These are phyloP conservation scores for Boletus coccyginus DNA, from an alignment of 768 basidiomycete genomes.

Conservation along the genomic window DNA sequence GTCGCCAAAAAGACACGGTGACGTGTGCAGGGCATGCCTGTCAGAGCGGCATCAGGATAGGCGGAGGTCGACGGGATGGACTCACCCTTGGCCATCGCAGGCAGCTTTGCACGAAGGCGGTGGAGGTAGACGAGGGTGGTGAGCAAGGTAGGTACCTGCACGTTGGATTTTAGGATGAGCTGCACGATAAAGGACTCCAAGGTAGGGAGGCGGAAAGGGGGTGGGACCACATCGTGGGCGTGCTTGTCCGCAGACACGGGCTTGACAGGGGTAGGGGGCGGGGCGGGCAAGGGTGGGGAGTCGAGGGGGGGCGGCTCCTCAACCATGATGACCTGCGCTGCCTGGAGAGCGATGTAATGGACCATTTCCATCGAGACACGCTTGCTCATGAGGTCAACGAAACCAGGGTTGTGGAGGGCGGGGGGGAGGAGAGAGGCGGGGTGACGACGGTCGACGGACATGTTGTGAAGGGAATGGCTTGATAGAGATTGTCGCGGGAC, in stretches of 20 bases:
- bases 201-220: conserved; percentile 46
- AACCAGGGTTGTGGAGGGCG: conserved; percentile 72
- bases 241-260: conserved; percentile 35
- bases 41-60: conserved; percentile 6
- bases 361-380: conserved; percentile 86
- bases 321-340: conserved; percentile 71
- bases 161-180: conserved; percentile 78
- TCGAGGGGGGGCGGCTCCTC: conserved; percentile 44
- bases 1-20: conserved; percentile 96
- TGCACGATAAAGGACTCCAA: conserved; percentile 83
- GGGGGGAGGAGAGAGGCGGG: conserved; percentile 82
- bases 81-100: conserved; percentile 81
- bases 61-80: conserved; percentile 10
- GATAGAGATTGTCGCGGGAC: conserved; percentile 30
- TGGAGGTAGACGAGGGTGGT: conserved; percentile 91
- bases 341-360: conserved; percentile 75
- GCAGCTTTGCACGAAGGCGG: conserved; percentile 76
- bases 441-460: conserved; percentile 46
- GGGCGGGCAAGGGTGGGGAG: conserved; percentile 50
- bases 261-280: conserved; percentile 65
- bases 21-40: conserved; percentile 84
- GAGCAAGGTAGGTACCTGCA: conserved; percentile 87
- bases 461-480: conserved; percentile 32
- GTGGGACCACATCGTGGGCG: conserved; percentile 25
- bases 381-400: conserved; percentile 74